A percentile compares a stretch with the other conserved stretches of the same genome.
phyloP scores from a whole-genome alignment of 2,329 filamentous ascomycete genomes.

The Xylariaceae sp. region DNA sequence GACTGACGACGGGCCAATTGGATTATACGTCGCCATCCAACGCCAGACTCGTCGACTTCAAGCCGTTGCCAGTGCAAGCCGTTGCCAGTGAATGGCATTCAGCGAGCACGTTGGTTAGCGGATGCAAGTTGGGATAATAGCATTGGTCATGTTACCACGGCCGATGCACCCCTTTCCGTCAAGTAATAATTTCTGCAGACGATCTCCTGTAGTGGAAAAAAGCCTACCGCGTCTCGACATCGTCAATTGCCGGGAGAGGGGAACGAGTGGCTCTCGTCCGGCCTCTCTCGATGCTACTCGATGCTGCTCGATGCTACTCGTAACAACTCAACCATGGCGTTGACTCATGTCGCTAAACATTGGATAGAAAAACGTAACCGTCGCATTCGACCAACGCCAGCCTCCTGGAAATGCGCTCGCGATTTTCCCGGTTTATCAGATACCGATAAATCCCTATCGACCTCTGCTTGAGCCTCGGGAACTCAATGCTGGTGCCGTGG shows the following conservation, averaged over 20 bases:
- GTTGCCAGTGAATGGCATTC: slow-evolving; percentile 1
- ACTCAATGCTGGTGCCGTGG: background rate
- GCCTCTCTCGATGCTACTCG: background rate
- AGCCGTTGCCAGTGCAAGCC: background rate
- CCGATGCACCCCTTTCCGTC: slow-evolving; percentile 13
- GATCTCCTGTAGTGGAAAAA: slow-evolving; percentile 5
- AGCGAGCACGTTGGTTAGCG: slow-evolving; percentile 2
- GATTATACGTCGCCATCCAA: slow-evolving; percentile 5
- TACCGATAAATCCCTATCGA: background rate
- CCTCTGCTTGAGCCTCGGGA: background rate
- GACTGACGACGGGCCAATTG: slow-evolving; percentile 15
- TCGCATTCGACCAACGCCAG: slow-evolving; percentile 5
- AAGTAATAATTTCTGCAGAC: slow-evolving; percentile 4
- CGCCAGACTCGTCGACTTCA: slow-evolving; percentile 6
- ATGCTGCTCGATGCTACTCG: background rate
- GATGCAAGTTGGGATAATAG: slow-evolving; percentile 2
- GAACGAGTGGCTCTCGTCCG: background rate
- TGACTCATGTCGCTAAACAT: slow-evolving; percentile 1
- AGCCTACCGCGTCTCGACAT: slow-evolving; percentile 6
- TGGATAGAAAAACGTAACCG: slow-evolving; percentile 1
- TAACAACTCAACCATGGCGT: slow-evolving; percentile 1
- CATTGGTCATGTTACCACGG: slow-evolving; percentile 6
- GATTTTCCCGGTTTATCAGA: slow-evolving; percentile 1
- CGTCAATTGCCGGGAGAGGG: slow-evolving; percentile 6
- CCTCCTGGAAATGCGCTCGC: background rate